phyloP scores from a whole-genome alignment of 345 rosid species.

The Populus simonii region DNA sequence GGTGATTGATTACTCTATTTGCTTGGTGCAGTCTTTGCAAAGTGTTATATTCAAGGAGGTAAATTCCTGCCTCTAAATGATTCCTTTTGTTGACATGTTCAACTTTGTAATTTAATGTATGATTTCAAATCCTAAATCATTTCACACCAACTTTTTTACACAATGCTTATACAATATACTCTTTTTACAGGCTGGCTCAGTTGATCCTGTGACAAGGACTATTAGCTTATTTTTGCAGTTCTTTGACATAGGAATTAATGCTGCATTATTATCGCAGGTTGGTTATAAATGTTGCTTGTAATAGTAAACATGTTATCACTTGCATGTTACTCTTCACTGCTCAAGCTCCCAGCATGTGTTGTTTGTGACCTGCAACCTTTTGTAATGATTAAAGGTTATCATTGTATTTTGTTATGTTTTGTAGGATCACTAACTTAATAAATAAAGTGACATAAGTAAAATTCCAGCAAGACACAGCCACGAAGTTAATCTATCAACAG shows the following conservation, averaged over 20 bases:
- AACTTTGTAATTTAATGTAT: not conserved
- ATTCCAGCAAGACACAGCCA: not conserved
- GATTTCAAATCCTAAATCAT: slow-evolving; percentile 4
- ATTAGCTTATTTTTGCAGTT: slow-evolving; percentile 83
- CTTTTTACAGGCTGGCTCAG: slow-evolving; percentile 80
- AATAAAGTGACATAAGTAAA: not conserved
- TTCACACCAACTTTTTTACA: not conserved
- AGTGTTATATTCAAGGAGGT: slow-evolving; percentile 98
- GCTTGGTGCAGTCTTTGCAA: slow-evolving; percentile 80
- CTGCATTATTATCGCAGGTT: slow-evolving; percentile 84
- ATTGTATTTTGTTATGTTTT: not conserved
- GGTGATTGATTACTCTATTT: slow-evolving; percentile 24
- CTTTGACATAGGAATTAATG: slow-evolving; percentile 93
- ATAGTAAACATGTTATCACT: not conserved
- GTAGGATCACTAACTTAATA: not conserved
- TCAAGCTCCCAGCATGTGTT: not conserved
- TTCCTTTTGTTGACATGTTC: slow-evolving; percentile 2
- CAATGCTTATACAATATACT: slow-evolving; percentile 7
- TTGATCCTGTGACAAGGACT: slow-evolving; percentile 90
- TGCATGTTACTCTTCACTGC: not conserved
- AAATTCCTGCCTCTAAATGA: slow-evolving; percentile 6
- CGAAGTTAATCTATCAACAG: not conserved
- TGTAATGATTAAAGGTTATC: not conserved
- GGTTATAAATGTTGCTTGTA: slow-evolving; percentile 5
- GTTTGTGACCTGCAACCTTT: not conserved